These are phyloP conservation scores for Collybia nuda DNA, from an alignment of 768 basidiomycete species.

Conservation along the genomic window DNA sequence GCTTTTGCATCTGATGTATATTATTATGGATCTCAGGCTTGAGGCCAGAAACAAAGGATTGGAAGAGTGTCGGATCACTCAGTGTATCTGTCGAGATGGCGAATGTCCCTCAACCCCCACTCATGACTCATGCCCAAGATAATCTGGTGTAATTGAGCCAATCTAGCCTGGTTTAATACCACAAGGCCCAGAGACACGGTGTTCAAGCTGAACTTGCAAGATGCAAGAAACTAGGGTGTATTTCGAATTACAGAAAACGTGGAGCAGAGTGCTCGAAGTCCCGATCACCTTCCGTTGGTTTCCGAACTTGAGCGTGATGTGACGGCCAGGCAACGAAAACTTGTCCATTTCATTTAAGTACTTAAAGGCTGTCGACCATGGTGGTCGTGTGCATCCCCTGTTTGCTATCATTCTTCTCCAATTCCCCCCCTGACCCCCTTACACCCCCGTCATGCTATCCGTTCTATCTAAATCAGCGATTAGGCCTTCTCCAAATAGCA, in stretches of 20 bases:
- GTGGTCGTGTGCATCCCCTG: constrained; percentile 26
- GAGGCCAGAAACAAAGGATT: too few species aligned
- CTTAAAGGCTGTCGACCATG: background rate
- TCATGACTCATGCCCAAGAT: too few species aligned
- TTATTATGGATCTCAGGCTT: too few species aligned
- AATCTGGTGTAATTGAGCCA: too few species aligned
- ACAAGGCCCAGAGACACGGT: too few species aligned
- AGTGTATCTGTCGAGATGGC: too few species aligned
- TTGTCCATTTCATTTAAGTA: constrained; percentile 7
- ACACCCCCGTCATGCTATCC: constrained; percentile 20
- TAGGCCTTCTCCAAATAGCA: constrained; percentile 7
- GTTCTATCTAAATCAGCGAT: constrained; percentile 15
- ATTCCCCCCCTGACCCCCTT: background rate
- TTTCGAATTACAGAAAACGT: background rate
- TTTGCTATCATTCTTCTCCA: background rate
- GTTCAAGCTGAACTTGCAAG: too few species aligned
- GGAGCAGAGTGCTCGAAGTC: constrained; percentile 9
- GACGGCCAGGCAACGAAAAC: constrained; percentile 10
- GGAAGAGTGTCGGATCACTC: too few species aligned
- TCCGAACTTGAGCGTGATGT: constrained; percentile 29
- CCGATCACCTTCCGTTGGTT: constrained; percentile 31
- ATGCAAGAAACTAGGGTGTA: background rate
- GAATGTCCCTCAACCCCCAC: too few species aligned
- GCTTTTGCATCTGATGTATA: too few species aligned
- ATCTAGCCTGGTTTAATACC: too few species aligned